These are phyloP conservation scores for Nicotiana knightiana DNA, from an alignment of 257 asterid species.

Conservation along the genomic window DNA sequence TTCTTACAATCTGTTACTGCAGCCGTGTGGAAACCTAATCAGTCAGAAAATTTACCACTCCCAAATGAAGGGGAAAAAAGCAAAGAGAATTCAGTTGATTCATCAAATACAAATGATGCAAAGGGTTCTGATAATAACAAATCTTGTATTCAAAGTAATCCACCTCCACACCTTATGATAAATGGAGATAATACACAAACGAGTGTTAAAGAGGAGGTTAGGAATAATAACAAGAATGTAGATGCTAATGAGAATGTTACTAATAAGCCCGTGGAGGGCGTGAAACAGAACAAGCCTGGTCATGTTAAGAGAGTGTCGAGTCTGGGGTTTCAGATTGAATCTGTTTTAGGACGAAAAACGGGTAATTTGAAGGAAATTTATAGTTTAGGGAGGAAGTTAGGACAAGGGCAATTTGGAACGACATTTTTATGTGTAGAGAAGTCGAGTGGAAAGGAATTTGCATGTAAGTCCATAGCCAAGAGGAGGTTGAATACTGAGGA, in stretches of 20 bases:
- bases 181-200: neutral
- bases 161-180: slow-evolving; percentile 38
- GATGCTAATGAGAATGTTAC: neutral
- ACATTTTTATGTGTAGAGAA: slow-evolving; percentile 61
- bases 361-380: slow-evolving; percentile 63
- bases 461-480: slow-evolving; percentile 79
- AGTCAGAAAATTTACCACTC: slow-evolving; percentile 38
- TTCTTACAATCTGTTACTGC: slow-evolving; percentile 72
- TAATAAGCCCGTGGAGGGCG: slow-evolving; percentile 16
- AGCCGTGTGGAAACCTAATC: slow-evolving; percentile 54
- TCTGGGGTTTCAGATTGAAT: slow-evolving; percentile 58
- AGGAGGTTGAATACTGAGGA: slow-evolving; percentile 53
- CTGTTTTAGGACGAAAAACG: slow-evolving; percentile 64
- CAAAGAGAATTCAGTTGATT: slow-evolving; percentile 13
- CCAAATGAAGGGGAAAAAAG: slow-evolving; percentile 33
- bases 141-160: slow-evolving; percentile 29
- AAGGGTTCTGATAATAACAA: slow-evolving; percentile 9
- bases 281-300: slow-evolving; percentile 25
- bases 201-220: slow-evolving; percentile 17
- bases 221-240: neutral
- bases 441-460: slow-evolving; percentile 45
- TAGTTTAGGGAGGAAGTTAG: slow-evolving; percentile 62
- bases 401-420: slow-evolving; percentile 90
- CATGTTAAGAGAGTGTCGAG: slow-evolving; percentile 52
- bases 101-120: slow-evolving; percentile 18